These are phyloP conservation scores for Agaricus subrufescens DNA, from an alignment of 768 basidiomycete species.

Conservation along the genomic window DNA sequence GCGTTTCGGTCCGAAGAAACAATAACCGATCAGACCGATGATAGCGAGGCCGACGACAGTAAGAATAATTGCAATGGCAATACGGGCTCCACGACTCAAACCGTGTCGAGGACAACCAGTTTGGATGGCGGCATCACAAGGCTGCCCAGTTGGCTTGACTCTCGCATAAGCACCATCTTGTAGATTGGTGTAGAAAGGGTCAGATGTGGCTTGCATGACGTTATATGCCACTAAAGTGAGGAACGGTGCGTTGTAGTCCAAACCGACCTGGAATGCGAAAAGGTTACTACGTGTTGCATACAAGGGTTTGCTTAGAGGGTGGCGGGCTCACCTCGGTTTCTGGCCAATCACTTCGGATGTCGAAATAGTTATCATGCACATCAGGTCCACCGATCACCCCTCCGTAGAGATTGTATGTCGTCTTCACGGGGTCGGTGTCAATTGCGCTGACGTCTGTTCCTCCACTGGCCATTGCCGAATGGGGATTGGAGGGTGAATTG, in stretches of 20 bases:
- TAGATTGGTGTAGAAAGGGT: conserved; percentile 76
- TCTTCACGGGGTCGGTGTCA: conserved; percentile 64
- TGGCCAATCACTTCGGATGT: conserved; percentile 87
- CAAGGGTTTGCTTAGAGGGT: background rate
- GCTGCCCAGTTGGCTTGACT: conserved; percentile 59
- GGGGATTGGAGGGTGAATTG: conserved; percentile 87
- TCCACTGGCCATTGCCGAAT: conserved; percentile 86
- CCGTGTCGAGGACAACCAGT: conserved; percentile 45
- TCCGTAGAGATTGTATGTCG: conserved; percentile 80
- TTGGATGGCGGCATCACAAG: conserved; percentile 72
- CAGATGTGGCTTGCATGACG: conserved; percentile 56
- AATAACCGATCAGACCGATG: conserved; percentile 39
- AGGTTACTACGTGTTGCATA: background rate
- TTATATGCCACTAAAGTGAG: conserved; percentile 81
- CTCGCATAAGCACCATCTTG: conserved; percentile 62
- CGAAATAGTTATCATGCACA: conserved; percentile 68
- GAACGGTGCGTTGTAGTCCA: conserved; percentile 89
- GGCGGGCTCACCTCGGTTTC: conserved; percentile 64
- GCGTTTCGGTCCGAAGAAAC: conserved; percentile 21
- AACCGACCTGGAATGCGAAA: conserved; percentile 46
- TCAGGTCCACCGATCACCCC: conserved; percentile 88
- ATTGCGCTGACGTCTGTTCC: conserved; percentile 66
- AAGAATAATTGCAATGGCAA: conserved; percentile 68
- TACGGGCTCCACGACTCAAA: conserved; percentile 56
- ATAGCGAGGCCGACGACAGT: conserved; percentile 58